Base-by-base conservation (phyloP, 306 rosid species). In the Castanea crenata region DNA sequence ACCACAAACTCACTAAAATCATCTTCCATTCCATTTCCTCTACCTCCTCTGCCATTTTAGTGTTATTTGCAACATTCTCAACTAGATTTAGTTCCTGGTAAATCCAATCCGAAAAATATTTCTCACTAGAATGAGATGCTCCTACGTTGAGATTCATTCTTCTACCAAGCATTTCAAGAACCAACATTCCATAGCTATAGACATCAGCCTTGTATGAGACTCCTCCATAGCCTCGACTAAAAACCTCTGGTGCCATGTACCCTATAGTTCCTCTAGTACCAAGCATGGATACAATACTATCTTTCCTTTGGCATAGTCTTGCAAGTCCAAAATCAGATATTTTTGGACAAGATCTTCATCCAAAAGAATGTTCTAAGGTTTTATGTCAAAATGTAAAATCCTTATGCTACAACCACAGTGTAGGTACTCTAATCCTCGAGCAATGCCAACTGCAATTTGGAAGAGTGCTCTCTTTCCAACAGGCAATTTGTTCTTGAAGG, bases 101-200 rank as follows among this genome's bases (percentile, higher is more conserved):
- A 77, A 86, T 74, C 74, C 78, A 71, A 12, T 83, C 41, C 10
- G 81, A 74, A 32, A 76, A 84, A 3, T 79, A 87, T 74, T 71
- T 35, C 55, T 84, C 82, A 38, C 74, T 74, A 4, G 27, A 20
- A 15, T 58, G 69, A 5, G 88, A 84, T 0, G 8, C 76, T 32
- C 52, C 23, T 1, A 16, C 29, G 0, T 73, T 80, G 10, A 61
- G 11, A n/a, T 73, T 76, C 69, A 76, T 84, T 74, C 83, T 87
- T 51, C 76, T 80, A 49, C 88, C 84, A 49, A 79, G 76, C 74
- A 84, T 79, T 34, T 87, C 86, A 19, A 84, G 62, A 58, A 83
- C 57, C 62, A 86, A 6, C 87, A 83, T 86, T 11, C 87, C 85
- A 57, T 83, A 86, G 2, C 90, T 84, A 51, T 81, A 87, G 0